Evolutionary conservation across 2,329 filamentous ascomycete species (phyloP), one percentile per base, ranked within the genome.

Genomic region (Verticillium nonalfalfae): DNA sequence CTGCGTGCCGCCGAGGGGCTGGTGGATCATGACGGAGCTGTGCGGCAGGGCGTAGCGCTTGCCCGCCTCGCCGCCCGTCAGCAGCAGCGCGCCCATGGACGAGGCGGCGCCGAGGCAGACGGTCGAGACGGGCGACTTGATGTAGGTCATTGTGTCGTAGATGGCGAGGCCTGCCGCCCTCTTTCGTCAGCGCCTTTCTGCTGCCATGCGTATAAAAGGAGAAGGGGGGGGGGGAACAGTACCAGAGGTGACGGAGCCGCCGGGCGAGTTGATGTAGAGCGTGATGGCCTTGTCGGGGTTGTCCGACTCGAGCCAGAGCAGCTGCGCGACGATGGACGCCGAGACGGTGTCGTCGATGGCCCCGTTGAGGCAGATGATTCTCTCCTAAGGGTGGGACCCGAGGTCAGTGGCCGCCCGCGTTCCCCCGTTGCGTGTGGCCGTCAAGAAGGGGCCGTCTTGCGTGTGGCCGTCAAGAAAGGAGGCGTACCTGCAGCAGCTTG

Each of bases 121-220:
- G 0, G 95, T 99, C 54, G 90, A 94, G 0, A 99, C 93, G 1
- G 94, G 92, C 2, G 91, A 91, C 63, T 89, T 88, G 72, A 99
- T 98, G 75, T 99, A 99, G 68, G 90, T 88, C 94, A 99, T 98
- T 13, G 95, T 99, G 74, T 99, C 95, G 81, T 99, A 99, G 70
- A 99, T 98, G 33, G 95, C 93, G 63, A 90, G 81, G 15, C 87
- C 87, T 74, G 63, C 10, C 26, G 36, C 26, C 26, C 4, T 31
- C 26, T 31, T 31, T 5, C 4, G 26, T 31, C 26, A 31, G 26
- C 26, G 26, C 26, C 26, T 4, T 4, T 36, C 35, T 10, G 5
- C 35, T 21, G 21, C 21, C 21, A 21, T 21, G 21, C 21, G 21
- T 21, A 21, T 21, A 21, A 21, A 21, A 21, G 21, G 21, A 21